These are phyloP conservation scores for Schizochytrium sp. DNA, from an alignment of 108 stramenopile species.

Conservation along the genomic window DNA sequence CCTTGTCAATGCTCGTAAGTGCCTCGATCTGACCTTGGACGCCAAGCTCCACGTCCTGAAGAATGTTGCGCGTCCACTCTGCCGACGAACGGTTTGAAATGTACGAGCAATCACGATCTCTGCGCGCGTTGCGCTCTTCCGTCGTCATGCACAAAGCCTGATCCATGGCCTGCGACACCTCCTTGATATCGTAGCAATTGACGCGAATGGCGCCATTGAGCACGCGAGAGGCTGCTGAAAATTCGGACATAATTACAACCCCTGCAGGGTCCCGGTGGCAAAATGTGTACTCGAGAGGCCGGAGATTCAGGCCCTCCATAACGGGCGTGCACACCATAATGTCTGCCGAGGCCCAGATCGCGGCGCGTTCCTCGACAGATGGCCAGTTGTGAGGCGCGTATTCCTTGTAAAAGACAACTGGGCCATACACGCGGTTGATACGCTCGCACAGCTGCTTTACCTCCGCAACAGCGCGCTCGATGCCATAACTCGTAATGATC, in stretches of 20 bases:
- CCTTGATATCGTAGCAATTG: conserved; percentile 88
- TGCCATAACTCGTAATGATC: neutral
- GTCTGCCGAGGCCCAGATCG: conserved; percentile 73
- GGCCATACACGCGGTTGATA: conserved; percentile 67
- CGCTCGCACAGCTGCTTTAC: conserved; percentile 64
- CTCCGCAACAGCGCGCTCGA: conserved; percentile 31
- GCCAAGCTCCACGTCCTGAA: conserved; percentile 59
- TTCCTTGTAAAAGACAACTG: conserved; percentile 81
- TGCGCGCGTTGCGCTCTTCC: conserved; percentile 63
- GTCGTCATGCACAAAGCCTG: conserved; percentile 77
- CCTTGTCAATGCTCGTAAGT: conserved; percentile 25
- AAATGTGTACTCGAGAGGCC: conserved; percentile 80
- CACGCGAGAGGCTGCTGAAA: conserved; percentile 84
- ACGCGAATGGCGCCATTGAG: conserved; percentile 92
- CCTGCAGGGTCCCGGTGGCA: conserved; percentile 63
- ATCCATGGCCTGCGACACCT: conserved; percentile 75
- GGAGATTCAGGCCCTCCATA: conserved; percentile 89
- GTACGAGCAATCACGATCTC: conserved; percentile 88
- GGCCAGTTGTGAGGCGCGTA: conserved; percentile 50
- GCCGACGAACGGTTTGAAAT: conserved; percentile 83
- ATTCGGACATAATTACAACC: conserved; percentile 91
- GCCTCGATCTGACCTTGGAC: conserved; percentile 9
- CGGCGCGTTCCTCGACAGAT: conserved; percentile 69
- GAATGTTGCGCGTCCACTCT: conserved; percentile 86
- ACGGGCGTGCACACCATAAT: conserved; percentile 76